phyloP scores from a whole-genome alignment of 2,329 filamentous ascomycete genomes.

The Whalleya microplaca region DNA sequence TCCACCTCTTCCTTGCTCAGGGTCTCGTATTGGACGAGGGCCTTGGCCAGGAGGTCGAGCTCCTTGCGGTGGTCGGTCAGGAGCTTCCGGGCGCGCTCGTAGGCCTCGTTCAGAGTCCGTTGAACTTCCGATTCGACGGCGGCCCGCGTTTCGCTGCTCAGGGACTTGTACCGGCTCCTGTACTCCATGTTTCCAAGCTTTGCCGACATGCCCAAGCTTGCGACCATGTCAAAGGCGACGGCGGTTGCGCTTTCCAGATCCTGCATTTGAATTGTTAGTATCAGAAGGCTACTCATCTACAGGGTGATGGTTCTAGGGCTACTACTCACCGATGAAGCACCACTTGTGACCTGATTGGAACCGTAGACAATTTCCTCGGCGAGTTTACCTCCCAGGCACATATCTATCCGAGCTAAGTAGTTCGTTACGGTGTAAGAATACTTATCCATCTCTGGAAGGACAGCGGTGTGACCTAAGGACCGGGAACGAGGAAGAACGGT shows the following conservation, averaged over 20 bases:
- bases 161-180: conserved; percentile 73
- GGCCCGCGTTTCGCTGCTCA: conserved; percentile 85
- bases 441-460: conserved; percentile 89
- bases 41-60: conserved; percentile 84
- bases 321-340: conserved; percentile 72
- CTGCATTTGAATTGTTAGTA: conserved; percentile 46
- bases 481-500: conserved; percentile 93
- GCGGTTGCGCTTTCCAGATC: conserved; percentile 84
- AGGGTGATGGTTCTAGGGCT: not conserved
- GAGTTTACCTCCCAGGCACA: conserved; percentile 83
- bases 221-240: conserved; percentile 86
- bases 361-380: conserved; percentile 93
- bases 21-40: conserved; percentile 92
- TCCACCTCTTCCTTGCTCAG: conserved; percentile 87
- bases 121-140: conserved; percentile 89
- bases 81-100: conserved; percentile 72
- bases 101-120: conserved; percentile 79
- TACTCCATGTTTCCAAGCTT: conserved; percentile 90
- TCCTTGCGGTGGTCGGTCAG: conserved; percentile 78
- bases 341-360: conserved; percentile 86
- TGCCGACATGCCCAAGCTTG: conserved; percentile 85
- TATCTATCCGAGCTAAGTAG: conserved; percentile 78
- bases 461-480: conserved; percentile 83
- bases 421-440: conserved; percentile 87
- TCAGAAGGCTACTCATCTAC: conserved; percentile 18